Conservation (phyloP, 2,329 filamentous ascomycete species). For the Zymoseptoria ardabiliae region DNA sequence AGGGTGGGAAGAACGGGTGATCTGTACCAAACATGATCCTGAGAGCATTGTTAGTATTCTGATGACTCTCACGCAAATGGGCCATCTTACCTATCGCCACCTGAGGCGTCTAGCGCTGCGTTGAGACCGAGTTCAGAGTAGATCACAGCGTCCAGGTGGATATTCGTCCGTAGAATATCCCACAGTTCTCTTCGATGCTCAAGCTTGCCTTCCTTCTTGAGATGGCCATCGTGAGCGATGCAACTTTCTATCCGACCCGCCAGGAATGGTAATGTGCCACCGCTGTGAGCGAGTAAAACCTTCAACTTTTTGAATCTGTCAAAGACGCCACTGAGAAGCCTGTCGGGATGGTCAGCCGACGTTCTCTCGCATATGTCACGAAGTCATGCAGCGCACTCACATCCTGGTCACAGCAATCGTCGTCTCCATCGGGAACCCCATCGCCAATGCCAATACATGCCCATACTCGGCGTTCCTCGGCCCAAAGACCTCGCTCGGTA, state of each 20-base stretch:
- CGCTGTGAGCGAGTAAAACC: constrained; percentile 79
- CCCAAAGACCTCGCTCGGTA: constrained; percentile 74
- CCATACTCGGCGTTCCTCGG: constrained; percentile 67
- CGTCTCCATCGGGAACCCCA: constrained; percentile 88
- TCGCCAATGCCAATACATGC: constrained; percentile 75
- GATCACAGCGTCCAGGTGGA: constrained; percentile 82
- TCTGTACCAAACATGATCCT: constrained; percentile 53
- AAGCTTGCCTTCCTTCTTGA: constrained; percentile 56
- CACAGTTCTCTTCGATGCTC: constrained; percentile 52
- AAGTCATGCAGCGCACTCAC: constrained; percentile 34
- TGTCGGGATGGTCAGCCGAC: background rate
- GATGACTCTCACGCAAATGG: background rate
- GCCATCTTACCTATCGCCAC: constrained; percentile 51
- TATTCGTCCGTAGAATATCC: constrained; percentile 64
- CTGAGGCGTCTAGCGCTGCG: constrained; percentile 61
- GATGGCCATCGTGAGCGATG: constrained; percentile 70
- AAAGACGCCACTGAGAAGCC: constrained; percentile 70
- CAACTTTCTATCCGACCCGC: constrained; percentile 85
- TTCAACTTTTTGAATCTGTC: constrained; percentile 62
- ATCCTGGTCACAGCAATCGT: constrained; percentile 84
- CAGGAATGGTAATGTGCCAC: constrained; percentile 80
- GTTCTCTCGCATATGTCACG: background rate
- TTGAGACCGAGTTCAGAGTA: constrained; percentile 68
- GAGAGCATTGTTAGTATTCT: constrained; percentile 1
- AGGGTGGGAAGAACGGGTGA: constrained; percentile 77